Evolutionary conservation across 1,284 basidiomycete genomes (phyloP).

Genomic region (Peniophora sp.): DNA sequence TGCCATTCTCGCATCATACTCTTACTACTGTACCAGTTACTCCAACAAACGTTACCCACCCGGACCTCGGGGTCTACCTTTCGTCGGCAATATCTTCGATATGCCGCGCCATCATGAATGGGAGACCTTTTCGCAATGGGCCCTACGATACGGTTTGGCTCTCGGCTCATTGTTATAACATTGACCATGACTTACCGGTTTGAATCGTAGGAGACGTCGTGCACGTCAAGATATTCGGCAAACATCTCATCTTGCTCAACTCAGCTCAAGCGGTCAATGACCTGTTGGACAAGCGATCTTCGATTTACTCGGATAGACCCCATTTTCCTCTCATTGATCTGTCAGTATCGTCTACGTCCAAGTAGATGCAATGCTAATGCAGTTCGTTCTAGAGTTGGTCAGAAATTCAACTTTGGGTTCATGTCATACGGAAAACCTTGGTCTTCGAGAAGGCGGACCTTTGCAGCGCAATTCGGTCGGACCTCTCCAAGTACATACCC

Average conservation of each 20-base stretch:
- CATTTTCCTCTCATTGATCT: conserved; percentile 1
- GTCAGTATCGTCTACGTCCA: no score
- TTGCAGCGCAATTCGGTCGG: background rate
- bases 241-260: conserved; percentile 11
- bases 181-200: no score
- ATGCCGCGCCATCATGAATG: background rate
- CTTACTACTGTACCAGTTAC: no score
- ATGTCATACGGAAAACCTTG: background rate
- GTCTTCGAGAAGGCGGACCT: background rate
- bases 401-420: background rate
- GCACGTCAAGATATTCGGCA: conserved; percentile 7
- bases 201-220: conserved; percentile 12
- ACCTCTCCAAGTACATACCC: background rate
- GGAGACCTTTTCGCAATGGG: background rate
- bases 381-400: background rate
- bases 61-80: background rate
- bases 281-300: conserved; percentile 9
- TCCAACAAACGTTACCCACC: no score
- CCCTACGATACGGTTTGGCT: background rate
- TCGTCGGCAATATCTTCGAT: background rate
- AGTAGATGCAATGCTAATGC: no score
- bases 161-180: no score
- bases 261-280: conserved; percentile 7
- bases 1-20: no score
- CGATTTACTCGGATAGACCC: conserved; percentile 11